Evolutionary conservation across 192 early-diverging fungal genomes (phyloP).

Genomic region (Coemansia sp.): DNA sequence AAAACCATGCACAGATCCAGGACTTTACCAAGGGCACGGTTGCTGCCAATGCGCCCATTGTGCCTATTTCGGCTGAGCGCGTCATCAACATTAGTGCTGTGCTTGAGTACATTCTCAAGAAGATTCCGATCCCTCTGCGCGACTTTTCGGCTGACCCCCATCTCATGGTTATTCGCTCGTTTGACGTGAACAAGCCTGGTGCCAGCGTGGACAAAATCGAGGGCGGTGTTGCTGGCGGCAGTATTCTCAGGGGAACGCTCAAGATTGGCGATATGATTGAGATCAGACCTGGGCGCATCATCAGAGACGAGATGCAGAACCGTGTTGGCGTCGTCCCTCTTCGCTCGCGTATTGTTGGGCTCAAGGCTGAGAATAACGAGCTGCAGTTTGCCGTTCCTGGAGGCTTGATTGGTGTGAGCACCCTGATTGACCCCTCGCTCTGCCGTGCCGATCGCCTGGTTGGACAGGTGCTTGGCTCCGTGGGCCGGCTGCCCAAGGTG

Average conservation of each 20-base stretch:
- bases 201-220: conserved; percentile 86
- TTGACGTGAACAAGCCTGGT: conserved; percentile 99
- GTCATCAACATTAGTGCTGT: conserved; percentile 99
- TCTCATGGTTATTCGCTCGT: conserved; percentile 96
- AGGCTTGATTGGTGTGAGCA: conserved; percentile 98
- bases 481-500: conserved; percentile 89
- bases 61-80: conserved; percentile 97
- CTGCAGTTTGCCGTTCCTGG: conserved; percentile 99
- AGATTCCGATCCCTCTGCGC: conserved; percentile 90
- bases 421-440: conserved; percentile 90
- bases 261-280: conserved; percentile 92
- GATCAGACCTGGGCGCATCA: conserved; percentile 86
- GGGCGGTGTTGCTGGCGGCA: conserved; percentile 98
- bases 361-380: conserved; percentile 85
- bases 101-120: conserved; percentile 95
- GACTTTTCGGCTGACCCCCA: conserved; percentile 90
- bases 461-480: conserved; percentile 90
- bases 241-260: conserved; percentile 88
- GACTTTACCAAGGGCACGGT: conserved; percentile 93
- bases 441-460: conserved; percentile 96
- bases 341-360: conserved; percentile 82
- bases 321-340: conserved; percentile 82
- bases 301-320: conserved; percentile 82
- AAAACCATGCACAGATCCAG: conserved; percentile 88
- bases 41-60: conserved; percentile 91